Evolutionary conservation across 129 eudicot species (phyloP), one percentile per base, ranked within the genome.

Genomic region (Saussurea involucrata): DNA sequence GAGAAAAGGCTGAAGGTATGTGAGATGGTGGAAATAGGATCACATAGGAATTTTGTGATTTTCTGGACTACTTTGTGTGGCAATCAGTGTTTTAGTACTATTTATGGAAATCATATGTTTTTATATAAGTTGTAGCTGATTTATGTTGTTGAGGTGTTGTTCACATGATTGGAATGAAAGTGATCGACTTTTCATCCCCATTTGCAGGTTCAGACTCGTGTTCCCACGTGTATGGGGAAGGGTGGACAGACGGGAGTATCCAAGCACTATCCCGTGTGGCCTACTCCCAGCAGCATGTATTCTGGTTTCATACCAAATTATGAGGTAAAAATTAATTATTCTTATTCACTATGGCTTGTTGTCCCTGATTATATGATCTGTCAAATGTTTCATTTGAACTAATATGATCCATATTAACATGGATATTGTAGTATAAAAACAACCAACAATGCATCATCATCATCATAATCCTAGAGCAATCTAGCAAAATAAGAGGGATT

Each of bases 1-100:
- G 88, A 83, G 32, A 92, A 88, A 87, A 86, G 90, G 78, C 61
- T 72, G 36, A 81, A 86, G 96, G 96, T 89, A 70, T 44, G 49
- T 71, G 49, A 37, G 21, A 53, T n/a, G 61, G 22, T n/a, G 18
- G 61, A 53, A 53, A 53, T 53, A 34, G 28, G 21, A 60, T 60
- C 65, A 60, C 28, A 21, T 21, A 60, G 28, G 15, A 60, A 58
- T 20, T 58, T 60, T 8, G 65, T 60, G 65, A 58, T 58, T 57
- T 58, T 58, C 28, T 58, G 11, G 12, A 21, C 28, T 58, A 21
- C 0, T 20, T 20, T 58, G 10, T 57, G 58, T 17, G 60, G 60
- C 60, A 53, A 57, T 6, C 25, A 1, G 24, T 8, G 25, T 57
- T 57, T 18, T 21, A 18, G 25, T 18, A 18, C 64, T n/a, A 40